Evolutionary conservation across 1,284 basidiomycete genomes (phyloP).

Genomic region (Fomitopsis palustris): DNA sequence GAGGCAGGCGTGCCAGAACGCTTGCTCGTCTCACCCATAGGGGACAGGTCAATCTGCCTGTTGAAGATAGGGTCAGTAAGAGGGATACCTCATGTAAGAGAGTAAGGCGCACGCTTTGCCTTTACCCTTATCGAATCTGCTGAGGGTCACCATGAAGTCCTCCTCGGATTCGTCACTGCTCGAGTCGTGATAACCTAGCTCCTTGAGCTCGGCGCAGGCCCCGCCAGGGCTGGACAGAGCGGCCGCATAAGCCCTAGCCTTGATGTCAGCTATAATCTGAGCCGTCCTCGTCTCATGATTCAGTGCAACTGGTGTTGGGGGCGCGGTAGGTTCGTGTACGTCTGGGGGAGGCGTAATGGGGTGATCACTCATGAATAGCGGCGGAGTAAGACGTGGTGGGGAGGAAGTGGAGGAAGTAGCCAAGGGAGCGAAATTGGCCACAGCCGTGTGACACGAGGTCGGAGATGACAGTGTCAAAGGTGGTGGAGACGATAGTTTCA

Average conservation of each 20-base stretch:
- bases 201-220: slow-evolving; percentile 34
- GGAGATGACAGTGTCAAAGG: not conserved
- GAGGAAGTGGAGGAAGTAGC: not conserved
- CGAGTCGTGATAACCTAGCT: slow-evolving; percentile 34
- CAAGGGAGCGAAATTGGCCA: slow-evolving; percentile 1
- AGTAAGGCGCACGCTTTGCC: slow-evolving; percentile 12
- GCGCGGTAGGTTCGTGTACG: slow-evolving; percentile 22
- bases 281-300: slow-evolving; percentile 48
- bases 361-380: slow-evolving; percentile 11
- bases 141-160: slow-evolving; percentile 6
- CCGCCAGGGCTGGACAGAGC: slow-evolving; percentile 39
- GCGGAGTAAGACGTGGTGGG: slow-evolving; percentile 1
- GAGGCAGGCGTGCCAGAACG: slow-evolving; percentile 3
- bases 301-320: slow-evolving; percentile 40
- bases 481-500: not conserved
- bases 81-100: not conserved
- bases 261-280: slow-evolving; percentile 59
- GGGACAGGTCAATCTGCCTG: not conserved
- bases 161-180: slow-evolving; percentile 45
- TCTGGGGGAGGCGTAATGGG: slow-evolving; percentile 41
- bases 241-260: slow-evolving; percentile 38
- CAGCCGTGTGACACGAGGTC: not conserved
- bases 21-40: not conserved
- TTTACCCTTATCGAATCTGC: slow-evolving; percentile 10
- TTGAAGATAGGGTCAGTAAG: not conserved